phyloP scores from a whole-genome alignment of 1,284 basidiomycete genomes.

The Ganoderma boninense region DNA sequence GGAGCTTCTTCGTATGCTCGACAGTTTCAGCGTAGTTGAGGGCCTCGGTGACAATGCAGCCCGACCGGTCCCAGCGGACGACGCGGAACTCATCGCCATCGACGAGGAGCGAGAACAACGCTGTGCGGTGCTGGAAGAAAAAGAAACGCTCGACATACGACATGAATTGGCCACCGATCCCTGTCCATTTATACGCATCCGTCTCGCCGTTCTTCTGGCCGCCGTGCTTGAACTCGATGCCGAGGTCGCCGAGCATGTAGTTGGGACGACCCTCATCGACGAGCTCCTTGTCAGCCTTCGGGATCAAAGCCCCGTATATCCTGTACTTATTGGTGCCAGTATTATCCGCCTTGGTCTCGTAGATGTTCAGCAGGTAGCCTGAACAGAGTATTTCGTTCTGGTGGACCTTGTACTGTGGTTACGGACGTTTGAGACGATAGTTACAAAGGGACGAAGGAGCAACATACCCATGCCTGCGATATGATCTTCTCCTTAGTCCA shows the following conservation, averaged over 20 bases:
- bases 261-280: not conserved
- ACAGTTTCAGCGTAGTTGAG: slow-evolving; percentile 4
- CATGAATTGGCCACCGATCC: slow-evolving; percentile 9
- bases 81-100: not conserved
- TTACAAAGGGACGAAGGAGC: not conserved
- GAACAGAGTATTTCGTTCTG: not conserved
- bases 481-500: not conserved
- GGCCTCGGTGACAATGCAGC: slow-evolving; percentile 6
- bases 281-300: not conserved
- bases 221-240: slow-evolving; percentile 13
- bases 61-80: slow-evolving; percentile 13
- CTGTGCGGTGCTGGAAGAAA: slow-evolving; percentile 5
- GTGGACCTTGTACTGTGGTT: not conserved
- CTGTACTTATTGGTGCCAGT: not conserved
- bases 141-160: slow-evolving; percentile 6
- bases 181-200: not conserved
- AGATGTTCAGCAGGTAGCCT: not conserved
- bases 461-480: slow-evolving; percentile 7
- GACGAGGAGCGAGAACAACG: slow-evolving; percentile 2
- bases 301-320: slow-evolving; percentile 5
- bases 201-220: not conserved
- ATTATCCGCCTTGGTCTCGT: not conserved
- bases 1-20: slow-evolving; percentile 2
- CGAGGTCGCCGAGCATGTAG: not conserved
- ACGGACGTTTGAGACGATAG: not conserved